These are phyloP conservation scores for Musa itinerans DNA, from an alignment of 176 grass and related monocot genomes.

Conservation along the genomic window DNA sequence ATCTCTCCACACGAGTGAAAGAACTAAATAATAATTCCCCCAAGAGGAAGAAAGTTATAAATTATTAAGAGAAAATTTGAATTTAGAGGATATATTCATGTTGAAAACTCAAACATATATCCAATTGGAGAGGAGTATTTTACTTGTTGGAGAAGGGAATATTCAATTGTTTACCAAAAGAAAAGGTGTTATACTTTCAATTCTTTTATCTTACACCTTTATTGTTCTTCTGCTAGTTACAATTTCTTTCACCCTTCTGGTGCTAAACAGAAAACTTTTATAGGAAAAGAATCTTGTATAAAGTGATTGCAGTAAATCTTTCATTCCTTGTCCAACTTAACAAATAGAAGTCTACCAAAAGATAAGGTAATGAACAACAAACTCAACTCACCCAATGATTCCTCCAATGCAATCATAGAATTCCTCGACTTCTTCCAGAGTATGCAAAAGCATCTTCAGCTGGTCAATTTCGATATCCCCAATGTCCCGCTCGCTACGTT, in stretches of 20 bases:
- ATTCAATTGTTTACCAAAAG: not conserved
- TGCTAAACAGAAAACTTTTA: too few relatives aligned
- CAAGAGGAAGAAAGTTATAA: too few relatives aligned
- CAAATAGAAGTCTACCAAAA: too few relatives aligned
- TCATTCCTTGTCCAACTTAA: too few relatives aligned
- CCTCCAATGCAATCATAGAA: slow-evolving; percentile 95
- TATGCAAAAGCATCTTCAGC: slow-evolving; percentile 58
- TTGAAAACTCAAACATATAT: not conserved
- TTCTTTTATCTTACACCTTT: not conserved
- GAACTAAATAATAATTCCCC: too few relatives aligned
- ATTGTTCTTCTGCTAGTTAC: not conserved
- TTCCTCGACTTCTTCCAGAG: slow-evolving; percentile 54
- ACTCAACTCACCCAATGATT: slow-evolving; percentile 70
- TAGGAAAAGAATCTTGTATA: too few relatives aligned
- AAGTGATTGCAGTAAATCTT: too few relatives aligned
- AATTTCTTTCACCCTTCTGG: not conserved
- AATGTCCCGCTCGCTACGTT: slow-evolving; percentile 14
- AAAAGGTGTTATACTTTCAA: not conserved
- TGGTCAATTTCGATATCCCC: slow-evolving; percentile 27
- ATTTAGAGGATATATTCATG: not conserved
- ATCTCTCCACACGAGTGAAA: too few relatives aligned
- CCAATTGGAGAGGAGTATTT: too few relatives aligned
- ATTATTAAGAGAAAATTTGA: too few relatives aligned
- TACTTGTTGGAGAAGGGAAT: too few relatives aligned
- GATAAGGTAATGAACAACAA: not conserved